phyloP scores from a whole-genome alignment of 2,329 filamentous ascomycete species.

The Diaporthe caulivora region DNA sequence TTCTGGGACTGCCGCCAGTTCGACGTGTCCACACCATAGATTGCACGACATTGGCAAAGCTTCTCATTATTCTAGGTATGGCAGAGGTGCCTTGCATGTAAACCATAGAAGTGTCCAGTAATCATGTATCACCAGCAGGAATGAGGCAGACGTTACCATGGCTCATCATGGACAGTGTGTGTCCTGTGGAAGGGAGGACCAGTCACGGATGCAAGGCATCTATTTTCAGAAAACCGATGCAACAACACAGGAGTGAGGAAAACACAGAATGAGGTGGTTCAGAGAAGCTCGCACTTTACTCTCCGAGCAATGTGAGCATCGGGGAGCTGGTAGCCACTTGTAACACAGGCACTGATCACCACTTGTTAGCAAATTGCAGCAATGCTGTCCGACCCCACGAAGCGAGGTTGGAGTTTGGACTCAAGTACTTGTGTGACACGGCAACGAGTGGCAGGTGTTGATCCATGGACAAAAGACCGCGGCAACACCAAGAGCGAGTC shows the following conservation, averaged over 20 bases:
- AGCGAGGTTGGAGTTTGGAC: slow-evolving; percentile 16
- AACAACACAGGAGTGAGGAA: background rate
- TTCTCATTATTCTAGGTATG: background rate
- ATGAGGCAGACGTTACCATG: background rate
- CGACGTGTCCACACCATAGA: too few species aligned
- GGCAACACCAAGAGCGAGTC: background rate
- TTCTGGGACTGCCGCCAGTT: background rate
- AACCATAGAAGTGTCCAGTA: background rate
- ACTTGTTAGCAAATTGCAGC: slow-evolving; percentile 1
- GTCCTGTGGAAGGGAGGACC: background rate
- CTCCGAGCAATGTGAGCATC: background rate
- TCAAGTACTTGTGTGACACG: background rate
- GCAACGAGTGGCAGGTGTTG: background rate
- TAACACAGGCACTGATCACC: background rate
- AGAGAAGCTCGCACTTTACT: background rate
- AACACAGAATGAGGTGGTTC: background rate
- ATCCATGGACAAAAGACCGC: background rate
- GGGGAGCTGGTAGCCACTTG: background rate
- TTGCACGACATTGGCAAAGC: background rate
- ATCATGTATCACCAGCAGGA: background rate
- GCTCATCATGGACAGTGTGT: background rate
- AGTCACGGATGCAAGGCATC: background rate
- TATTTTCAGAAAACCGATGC: background rate
- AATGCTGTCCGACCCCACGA: slow-evolving; percentile 12
- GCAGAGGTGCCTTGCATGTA: background rate